A percentile compares a stretch with the other conserved stretches of the same genome.
phyloP scores from a whole-genome alignment of 148 eudicot species.

The Agrostemma githago region DNA sequence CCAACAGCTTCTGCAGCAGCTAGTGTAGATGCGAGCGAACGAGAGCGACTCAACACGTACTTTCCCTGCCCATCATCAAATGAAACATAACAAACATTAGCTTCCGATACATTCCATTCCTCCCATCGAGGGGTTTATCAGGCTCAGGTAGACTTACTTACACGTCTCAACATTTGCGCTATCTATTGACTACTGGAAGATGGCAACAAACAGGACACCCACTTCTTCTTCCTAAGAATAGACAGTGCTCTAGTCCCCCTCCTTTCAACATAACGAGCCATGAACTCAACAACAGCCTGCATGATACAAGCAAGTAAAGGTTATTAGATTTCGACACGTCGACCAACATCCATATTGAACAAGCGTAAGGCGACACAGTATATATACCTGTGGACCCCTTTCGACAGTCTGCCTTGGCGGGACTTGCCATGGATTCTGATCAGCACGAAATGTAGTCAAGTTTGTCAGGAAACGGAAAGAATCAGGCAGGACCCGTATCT shows the following conservation, averaged over 20 bases:
- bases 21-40: too few relatives aligned
- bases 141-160: not conserved
- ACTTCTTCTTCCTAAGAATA: slow-evolving; percentile 52
- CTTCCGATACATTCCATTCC: not conserved
- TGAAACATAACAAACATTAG: slow-evolving; percentile 26
- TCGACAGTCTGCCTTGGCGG: slow-evolving; percentile 64
- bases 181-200: slow-evolving; percentile 40
- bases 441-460: slow-evolving; percentile 41
- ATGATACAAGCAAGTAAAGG: not conserved
- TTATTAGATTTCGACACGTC: not conserved
- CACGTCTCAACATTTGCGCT: slow-evolving; percentile 24
- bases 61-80: slow-evolving; percentile 17
- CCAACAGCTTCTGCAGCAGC: too few relatives aligned
- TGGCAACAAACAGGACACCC: slow-evolving; percentile 58
- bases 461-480: slow-evolving; percentile 56
- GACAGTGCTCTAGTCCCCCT: slow-evolving; percentile 54
- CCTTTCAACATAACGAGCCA: slow-evolving; percentile 54
- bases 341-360: not conserved
- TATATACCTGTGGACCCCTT: slow-evolving; percentile 75
- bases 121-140: too few relatives aligned
- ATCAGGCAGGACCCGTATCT: slow-evolving; percentile 68
- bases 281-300: slow-evolving; percentile 73
- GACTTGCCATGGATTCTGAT: slow-evolving; percentile 72
- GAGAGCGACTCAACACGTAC: slow-evolving; percentile 6
- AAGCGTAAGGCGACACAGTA: not conserved